phyloP scores from a whole-genome alignment of 179 eudicot genomes.

The Patellifolia procumbens region DNA sequence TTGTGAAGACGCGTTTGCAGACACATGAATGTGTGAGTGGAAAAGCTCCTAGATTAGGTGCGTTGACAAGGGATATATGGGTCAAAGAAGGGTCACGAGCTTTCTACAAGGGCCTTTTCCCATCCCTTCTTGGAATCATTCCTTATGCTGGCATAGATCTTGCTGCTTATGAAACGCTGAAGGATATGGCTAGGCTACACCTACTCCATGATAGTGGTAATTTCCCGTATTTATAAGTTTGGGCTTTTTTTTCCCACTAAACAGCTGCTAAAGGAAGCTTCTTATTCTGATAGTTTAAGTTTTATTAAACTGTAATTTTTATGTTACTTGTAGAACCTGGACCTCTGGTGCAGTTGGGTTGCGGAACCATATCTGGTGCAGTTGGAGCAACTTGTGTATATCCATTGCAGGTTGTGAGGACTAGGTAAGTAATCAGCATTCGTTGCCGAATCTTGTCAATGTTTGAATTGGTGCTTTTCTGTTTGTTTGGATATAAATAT shows the following conservation, averaged over 20 bases:
- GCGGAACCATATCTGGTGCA: conserved; percentile 90
- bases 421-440: conserved; percentile 67
- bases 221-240: neutral
- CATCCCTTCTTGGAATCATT: conserved; percentile 85
- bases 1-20: conserved; percentile 89
- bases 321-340: conserved; percentile 67
- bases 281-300: neutral
- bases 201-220: conserved; percentile 70
- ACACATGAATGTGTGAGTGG: conserved; percentile 59
- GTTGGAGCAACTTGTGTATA: conserved; percentile 96
- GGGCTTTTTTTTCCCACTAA: neutral
- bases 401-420: conserved; percentile 91
- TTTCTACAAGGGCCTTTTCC: conserved; percentile 78
- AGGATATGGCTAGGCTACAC: conserved; percentile 73
- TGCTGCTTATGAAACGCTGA: conserved; percentile 85
- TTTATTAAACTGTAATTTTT: conserved; percentile 13
- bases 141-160: conserved; percentile 96
- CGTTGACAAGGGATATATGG: conserved; percentile 78
- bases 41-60: conserved; percentile 58
- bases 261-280: neutral
- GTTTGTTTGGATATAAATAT: neutral
- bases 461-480: neutral
- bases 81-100: conserved; percentile 84
- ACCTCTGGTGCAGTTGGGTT: conserved; percentile 88
- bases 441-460: neutral